Conservation (phyloP, 176 grass and related monocot species). For the Lolium multiflorum region DNA sequence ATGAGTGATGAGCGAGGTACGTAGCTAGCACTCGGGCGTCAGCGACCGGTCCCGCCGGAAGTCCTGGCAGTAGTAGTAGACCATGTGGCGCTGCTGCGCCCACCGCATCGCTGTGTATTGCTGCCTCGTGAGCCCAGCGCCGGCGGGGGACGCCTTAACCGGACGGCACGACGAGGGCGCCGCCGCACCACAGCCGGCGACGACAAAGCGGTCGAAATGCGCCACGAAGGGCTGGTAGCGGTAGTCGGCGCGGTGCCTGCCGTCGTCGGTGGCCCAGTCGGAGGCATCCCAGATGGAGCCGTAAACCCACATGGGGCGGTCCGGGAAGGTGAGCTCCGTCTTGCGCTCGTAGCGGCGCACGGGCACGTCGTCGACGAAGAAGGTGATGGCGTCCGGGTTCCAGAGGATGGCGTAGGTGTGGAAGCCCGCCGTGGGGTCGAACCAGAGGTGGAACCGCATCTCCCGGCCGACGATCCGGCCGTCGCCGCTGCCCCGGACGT, state of each 20-base stretch:
- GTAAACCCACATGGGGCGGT: slow-evolving; percentile 78
- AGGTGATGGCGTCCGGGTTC: slow-evolving; percentile 74
- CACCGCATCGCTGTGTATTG: slow-evolving; percentile 63
- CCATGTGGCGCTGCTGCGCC: slow-evolving; percentile 74
- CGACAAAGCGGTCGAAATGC: slow-evolving; percentile 39
- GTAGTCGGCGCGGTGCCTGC: slow-evolving; percentile 74
- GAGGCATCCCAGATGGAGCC: slow-evolving; percentile 93
- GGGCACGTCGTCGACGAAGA: slow-evolving; percentile 83
- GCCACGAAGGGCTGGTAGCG: slow-evolving; percentile 78
- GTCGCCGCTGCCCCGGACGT: slow-evolving; percentile 72
- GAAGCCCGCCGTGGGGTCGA: slow-evolving; percentile 64
- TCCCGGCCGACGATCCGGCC: slow-evolving; percentile 68
- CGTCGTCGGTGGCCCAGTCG: slow-evolving; percentile 78
- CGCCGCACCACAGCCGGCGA: slow-evolving; percentile 38
- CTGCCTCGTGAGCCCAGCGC: slow-evolving; percentile 50
- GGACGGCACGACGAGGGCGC: slow-evolving; percentile 43
- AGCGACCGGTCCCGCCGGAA: slow-evolving; percentile 75
- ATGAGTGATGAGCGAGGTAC: too few relatives aligned
- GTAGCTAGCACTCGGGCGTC: slow-evolving; percentile 72
- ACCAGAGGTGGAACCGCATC: slow-evolving; percentile 78
- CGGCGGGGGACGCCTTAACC: slow-evolving; percentile 41
- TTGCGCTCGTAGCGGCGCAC: slow-evolving; percentile 66
- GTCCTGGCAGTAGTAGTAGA: slow-evolving; percentile 84
- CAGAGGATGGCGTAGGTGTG: slow-evolving; percentile 73
- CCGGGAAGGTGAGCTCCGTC: slow-evolving; percentile 64